Conservation (phyloP, 345 rosid genomes). For the Clarkia xantiana region DNA sequence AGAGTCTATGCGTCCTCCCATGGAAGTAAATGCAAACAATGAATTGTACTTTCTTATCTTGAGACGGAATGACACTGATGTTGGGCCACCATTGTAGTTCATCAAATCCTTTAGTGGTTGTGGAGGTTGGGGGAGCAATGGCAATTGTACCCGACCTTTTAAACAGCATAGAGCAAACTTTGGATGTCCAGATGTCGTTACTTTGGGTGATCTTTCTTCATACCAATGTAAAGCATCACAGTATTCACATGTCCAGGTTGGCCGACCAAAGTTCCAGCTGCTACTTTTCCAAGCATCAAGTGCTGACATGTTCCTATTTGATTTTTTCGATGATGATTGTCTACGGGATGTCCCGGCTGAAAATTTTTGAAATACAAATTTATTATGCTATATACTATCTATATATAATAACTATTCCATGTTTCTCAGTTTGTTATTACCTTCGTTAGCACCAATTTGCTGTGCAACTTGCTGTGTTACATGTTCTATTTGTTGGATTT, state of each 20-base stretch:
- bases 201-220: not conserved
- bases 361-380: too few relatives aligned
- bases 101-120: not conserved
- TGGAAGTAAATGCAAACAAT: conserved; percentile 4
- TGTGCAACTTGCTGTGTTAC: too few relatives aligned
- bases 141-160: not conserved
- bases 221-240: not conserved
- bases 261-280: not conserved
- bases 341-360: too few relatives aligned
- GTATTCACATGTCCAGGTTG: not conserved
- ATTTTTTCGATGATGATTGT: too few relatives aligned
- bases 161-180: not conserved
- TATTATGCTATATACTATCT: too few relatives aligned
- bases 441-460: too few relatives aligned
- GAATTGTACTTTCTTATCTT: not conserved
- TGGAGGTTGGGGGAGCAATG: not conserved
- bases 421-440: too few relatives aligned
- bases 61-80: not conserved
- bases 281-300: too few relatives aligned
- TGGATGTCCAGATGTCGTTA: not conserved
- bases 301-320: too few relatives aligned
- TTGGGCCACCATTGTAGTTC: too few relatives aligned
- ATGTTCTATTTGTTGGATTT: too few relatives aligned
- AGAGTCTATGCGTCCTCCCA: not conserved
- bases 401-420: too few relatives aligned